These are phyloP conservation scores for Starmerella asiatica DNA, from an alignment of 805 yeast species.

Conservation along the genomic window DNA sequence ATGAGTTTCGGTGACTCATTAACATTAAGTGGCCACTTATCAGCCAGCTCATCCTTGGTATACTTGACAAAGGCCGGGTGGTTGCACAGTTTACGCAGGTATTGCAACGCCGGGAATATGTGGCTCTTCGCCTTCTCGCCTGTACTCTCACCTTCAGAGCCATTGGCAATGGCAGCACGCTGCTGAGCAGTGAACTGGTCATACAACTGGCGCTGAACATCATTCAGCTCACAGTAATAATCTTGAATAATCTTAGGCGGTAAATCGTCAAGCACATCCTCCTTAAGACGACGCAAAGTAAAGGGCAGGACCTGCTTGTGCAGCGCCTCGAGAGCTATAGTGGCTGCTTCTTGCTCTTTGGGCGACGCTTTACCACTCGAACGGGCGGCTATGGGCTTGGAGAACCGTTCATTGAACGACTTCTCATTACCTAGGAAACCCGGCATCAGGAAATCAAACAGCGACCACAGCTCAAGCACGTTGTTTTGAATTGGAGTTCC, in stretches of 20 bases:
- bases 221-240: slow-evolving; percentile 91
- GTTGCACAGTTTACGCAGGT: slow-evolving; percentile 92
- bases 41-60: slow-evolving; percentile 52
- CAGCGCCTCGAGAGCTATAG: slow-evolving; percentile 84
- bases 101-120: slow-evolving; percentile 92
- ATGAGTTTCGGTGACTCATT: slow-evolving; percentile 80
- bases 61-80: slow-evolving; percentile 86
- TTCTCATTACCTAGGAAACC: slow-evolving; percentile 95
- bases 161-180: slow-evolving; percentile 40
- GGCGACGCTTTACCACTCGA: slow-evolving; percentile 70
- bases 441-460: slow-evolving; percentile 96
- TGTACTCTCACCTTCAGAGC: slow-evolving; percentile 9
- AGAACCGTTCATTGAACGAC: slow-evolving; percentile 83
- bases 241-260: slow-evolving; percentile 99
- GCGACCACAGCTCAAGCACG: slow-evolving; percentile 91
- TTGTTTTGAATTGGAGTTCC: slow-evolving; percentile 98
- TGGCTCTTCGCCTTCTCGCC: slow-evolving; percentile 53
- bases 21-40: slow-evolving; percentile 52
- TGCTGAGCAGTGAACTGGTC: slow-evolving; percentile 82
- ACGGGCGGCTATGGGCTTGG: slow-evolving; percentile 95
- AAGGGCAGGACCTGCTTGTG: slow-evolving; percentile 96
- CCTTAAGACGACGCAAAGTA: slow-evolving; percentile 88
- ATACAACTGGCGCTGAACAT: slow-evolving; percentile 74
- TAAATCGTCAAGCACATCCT: slow-evolving; percentile 85
- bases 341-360: slow-evolving; percentile 94